Evolutionary conservation across 2,329 filamentous ascomycete genomes (phyloP).

Genomic region (Chalaropsis ovoidea): DNA sequence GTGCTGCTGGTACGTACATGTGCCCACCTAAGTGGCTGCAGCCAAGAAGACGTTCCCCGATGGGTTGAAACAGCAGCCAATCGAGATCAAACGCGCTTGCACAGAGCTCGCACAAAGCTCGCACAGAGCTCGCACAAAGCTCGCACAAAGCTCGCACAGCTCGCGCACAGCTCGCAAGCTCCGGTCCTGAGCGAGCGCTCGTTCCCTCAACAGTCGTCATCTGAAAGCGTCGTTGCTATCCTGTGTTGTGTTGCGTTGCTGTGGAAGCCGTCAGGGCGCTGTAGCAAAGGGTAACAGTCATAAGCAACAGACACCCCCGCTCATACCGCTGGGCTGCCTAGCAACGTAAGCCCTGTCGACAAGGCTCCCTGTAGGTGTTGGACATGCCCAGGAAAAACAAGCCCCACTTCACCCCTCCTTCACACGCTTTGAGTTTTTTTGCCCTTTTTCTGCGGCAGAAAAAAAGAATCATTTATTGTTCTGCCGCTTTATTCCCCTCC

Average conservation of each 20-base stretch:
- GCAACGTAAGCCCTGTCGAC: constrained; percentile 5
- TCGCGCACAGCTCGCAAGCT: neutral
- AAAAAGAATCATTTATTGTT: neutral
- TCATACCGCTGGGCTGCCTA: neutral
- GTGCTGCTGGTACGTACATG: neutral
- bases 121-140: neutral
- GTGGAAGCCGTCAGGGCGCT: constrained; percentile 4
- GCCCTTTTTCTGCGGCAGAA: neutral
- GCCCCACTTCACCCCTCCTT: neutral
- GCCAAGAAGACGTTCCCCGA: neutral
- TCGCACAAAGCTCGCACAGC: neutral
- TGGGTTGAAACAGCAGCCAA: constrained; percentile 5
- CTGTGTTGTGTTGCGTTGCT: neutral
- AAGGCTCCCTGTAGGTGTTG: neutral
- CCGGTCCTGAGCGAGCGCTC: neutral
- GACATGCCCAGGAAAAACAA: neutral
- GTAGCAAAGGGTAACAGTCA: neutral
- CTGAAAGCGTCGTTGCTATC: neutral
- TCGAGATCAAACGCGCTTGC: neutral
- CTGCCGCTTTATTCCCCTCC: neutral
- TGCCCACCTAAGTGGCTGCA: neutral
- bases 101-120: neutral
- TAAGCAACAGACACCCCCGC: neutral
- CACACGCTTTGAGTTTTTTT: neutral
- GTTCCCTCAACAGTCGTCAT: neutral